Conservation (phyloP, 1,139 yeast genomes). For the Hemisphaericaspora lyxosophila region DNA sequence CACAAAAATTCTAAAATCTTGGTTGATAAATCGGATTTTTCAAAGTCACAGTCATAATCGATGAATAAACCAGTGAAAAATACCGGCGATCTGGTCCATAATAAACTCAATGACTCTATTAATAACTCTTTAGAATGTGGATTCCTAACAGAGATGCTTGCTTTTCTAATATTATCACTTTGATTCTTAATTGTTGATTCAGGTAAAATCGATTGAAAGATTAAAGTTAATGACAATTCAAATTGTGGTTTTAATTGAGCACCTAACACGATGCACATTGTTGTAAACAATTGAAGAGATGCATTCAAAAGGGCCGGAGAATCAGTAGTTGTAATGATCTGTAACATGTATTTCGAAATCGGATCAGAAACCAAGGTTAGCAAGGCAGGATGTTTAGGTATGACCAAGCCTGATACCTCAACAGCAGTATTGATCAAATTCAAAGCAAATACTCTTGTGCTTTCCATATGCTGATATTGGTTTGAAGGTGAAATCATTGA, state of each 20-base stretch:
- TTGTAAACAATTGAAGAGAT: conserved; percentile 72
- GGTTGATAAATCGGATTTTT: conserved; percentile 76
- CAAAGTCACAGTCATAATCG: conserved; percentile 89
- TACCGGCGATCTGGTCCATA: conserved; percentile 81
- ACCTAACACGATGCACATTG: conserved; percentile 61
- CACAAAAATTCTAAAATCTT: conserved; percentile 70
- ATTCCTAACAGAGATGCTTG: conserved; percentile 28
- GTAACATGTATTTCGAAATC: conserved; percentile 79
- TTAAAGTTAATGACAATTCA: conserved; percentile 61
- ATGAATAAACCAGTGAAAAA: conserved; percentile 77
- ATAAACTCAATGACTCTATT: conserved; percentile 77
- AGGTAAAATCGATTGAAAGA: conserved; percentile 56
- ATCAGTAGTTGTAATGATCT: conserved; percentile 70
- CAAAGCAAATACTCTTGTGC: conserved; percentile 81
- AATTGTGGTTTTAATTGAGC: conserved; percentile 62
- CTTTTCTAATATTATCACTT: conserved; percentile 27
- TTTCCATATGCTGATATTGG: conserved; percentile 81
- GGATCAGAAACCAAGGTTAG: conserved; percentile 73
- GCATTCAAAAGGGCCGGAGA: conserved; percentile 69
- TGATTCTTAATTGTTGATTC: conserved; percentile 20
- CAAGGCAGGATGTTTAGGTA: conserved; percentile 66
- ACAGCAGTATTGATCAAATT: conserved; percentile 73
- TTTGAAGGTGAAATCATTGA: conserved; percentile 83
- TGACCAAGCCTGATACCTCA: conserved; percentile 73
- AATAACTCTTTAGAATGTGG: conserved; percentile 66